Conservation (phyloP, 2,329 filamentous ascomycete genomes). For the Colletotrichum zoysiae region DNA sequence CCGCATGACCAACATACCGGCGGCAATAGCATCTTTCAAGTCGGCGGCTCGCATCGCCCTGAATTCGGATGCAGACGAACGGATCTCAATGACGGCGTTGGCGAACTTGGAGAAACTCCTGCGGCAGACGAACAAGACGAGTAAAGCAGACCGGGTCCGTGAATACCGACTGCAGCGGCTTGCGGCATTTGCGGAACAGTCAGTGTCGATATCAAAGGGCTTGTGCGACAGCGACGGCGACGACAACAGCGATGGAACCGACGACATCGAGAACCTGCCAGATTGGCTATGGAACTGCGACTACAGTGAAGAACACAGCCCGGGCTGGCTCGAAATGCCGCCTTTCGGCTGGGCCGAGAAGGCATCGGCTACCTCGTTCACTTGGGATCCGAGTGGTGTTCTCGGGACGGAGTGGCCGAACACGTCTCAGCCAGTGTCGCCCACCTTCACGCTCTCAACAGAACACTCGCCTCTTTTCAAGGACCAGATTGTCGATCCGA, state of each 20-base stretch:
- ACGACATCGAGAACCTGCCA: constrained; percentile 25
- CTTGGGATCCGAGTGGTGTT: background rate
- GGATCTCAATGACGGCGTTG: constrained; percentile 50
- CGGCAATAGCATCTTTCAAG: constrained; percentile 49
- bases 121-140: constrained; percentile 42
- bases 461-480: constrained; percentile 21
- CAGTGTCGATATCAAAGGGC: constrained; percentile 33
- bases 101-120: constrained; percentile 51
- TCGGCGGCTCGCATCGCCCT: constrained; percentile 48
- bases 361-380: constrained; percentile 14
- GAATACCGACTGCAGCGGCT: constrained; percentile 48
- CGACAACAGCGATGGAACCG: constrained; percentile 24
- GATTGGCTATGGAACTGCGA: constrained; percentile 41
- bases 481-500: constrained; percentile 10
- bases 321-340: constrained; percentile 29
- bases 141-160: constrained; percentile 47
- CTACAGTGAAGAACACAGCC: constrained; percentile 25
- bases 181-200: constrained; percentile 48
- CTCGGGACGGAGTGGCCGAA: constrained; percentile 30
- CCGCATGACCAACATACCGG: constrained; percentile 46
- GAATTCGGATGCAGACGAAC: constrained; percentile 48
- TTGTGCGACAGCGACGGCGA: constrained; percentile 20
- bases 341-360: constrained; percentile 22
- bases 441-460: constrained; percentile 12
- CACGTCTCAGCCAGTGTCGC: constrained; percentile 27